These are phyloP conservation scores for Xerocomellus dryophilus DNA, from an alignment of 768 basidiomycete species.

Conservation along the genomic window DNA sequence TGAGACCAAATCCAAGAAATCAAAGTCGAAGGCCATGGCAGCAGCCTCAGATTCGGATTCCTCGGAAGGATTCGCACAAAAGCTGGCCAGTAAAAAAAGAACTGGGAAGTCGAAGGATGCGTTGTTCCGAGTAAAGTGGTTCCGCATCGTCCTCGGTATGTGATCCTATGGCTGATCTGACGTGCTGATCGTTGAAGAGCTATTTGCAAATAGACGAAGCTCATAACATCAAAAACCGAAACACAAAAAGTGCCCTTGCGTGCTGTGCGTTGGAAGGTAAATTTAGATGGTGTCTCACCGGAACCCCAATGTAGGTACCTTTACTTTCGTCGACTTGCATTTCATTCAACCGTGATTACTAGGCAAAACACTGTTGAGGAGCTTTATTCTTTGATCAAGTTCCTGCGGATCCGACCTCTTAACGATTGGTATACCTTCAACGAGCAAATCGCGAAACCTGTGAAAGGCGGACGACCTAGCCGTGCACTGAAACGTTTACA, in stretches of 20 bases:
- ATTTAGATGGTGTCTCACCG: constrained; percentile 87
- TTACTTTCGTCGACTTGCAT: background rate
- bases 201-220: constrained; percentile 68
- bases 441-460: constrained; percentile 70
- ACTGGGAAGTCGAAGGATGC: constrained; percentile 54
- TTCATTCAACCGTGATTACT: background rate
- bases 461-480: constrained; percentile 61
- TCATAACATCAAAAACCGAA: constrained; percentile 89
- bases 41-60: constrained; percentile 33
- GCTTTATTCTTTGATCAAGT: constrained; percentile 84
- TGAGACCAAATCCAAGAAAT: constrained; percentile 49
- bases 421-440: constrained; percentile 81
- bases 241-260: constrained; percentile 72
- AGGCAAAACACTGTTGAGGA: constrained; percentile 92
- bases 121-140: constrained; percentile 79
- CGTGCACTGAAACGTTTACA: constrained; percentile 85
- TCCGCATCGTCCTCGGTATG: constrained; percentile 79
- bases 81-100: constrained; percentile 40
- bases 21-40: constrained; percentile 31
- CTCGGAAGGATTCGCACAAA: constrained; percentile 40
- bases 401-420: constrained; percentile 79
- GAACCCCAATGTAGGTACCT: constrained; percentile 62
- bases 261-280: constrained; percentile 75
- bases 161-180: background rate
- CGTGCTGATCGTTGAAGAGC: background rate